Conservation (phyloP, 768 basidiomycete genomes). For the Russula lepida region DNA sequence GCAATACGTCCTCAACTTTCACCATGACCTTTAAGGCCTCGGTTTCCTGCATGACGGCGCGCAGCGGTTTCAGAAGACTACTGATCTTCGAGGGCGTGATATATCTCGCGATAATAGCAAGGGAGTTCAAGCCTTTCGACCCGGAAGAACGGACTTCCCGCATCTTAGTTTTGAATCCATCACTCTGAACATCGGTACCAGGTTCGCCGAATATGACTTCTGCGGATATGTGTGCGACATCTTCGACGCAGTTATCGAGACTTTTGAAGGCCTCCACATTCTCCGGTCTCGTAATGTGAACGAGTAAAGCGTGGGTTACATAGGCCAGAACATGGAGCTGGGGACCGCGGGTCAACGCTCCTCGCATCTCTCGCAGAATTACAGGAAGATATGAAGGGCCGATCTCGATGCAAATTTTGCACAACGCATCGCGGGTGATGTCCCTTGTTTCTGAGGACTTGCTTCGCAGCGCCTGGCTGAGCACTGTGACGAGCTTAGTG, state of each 20-base stretch:
- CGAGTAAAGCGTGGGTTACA: slow-evolving; percentile 70
- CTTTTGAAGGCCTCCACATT: slow-evolving; percentile 44
- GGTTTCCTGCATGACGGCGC: slow-evolving; percentile 80
- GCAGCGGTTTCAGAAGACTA: slow-evolving; percentile 66
- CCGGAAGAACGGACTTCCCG: slow-evolving; percentile 80
- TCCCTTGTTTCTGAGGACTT: slow-evolving; percentile 90
- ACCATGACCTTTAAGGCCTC: slow-evolving; percentile 71
- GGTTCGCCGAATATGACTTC: slow-evolving; percentile 95
- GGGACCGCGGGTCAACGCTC: slow-evolving; percentile 80
- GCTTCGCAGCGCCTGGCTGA: slow-evolving; percentile 88
- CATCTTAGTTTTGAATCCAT: slow-evolving; percentile 93
- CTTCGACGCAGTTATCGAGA: slow-evolving; percentile 70
- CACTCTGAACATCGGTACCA: slow-evolving; percentile 76
- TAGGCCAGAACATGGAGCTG: slow-evolving; percentile 90
- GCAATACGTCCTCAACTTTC: slow-evolving; percentile 82
- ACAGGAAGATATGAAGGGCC: slow-evolving; percentile 68
- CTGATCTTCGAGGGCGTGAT: slow-evolving; percentile 73
- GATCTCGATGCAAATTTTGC: slow-evolving; percentile 64
- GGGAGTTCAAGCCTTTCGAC: slow-evolving; percentile 80
- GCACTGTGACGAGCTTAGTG: slow-evolving; percentile 66
- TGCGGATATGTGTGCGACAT: slow-evolving; percentile 71
- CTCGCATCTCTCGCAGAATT: slow-evolving; percentile 73
- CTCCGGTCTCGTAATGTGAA: slow-evolving; percentile 65
- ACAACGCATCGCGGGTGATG: slow-evolving; percentile 71
- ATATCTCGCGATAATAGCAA: slow-evolving; percentile 68